Percentiles rank a stretch among this genome's conserved stretches.
Evolutionary conservation across 73 alveolate genomes (phyloP).

Genomic region (Paramecium primaurelia): DNA sequence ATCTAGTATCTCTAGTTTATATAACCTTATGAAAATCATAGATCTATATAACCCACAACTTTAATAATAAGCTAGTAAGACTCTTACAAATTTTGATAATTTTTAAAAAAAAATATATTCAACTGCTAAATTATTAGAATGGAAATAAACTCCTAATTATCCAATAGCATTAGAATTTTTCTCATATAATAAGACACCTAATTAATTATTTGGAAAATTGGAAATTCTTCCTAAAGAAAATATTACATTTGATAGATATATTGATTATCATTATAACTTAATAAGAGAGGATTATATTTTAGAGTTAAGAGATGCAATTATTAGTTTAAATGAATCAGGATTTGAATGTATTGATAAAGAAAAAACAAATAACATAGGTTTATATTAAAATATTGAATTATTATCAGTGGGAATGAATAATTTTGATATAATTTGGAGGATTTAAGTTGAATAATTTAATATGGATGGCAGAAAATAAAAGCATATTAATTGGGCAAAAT

Average conservation of each 20-base stretch:
- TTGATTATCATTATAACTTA: background rate
- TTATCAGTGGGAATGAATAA: background rate
- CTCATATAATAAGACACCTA: background rate
- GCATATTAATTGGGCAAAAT: background rate
- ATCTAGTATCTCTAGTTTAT: background rate
- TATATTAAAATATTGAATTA: background rate
- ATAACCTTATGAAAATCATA: background rate
- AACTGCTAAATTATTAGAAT: background rate
- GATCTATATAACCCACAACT: background rate
- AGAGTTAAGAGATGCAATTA: background rate
- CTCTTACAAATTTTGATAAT: background rate
- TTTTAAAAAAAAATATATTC: background rate
- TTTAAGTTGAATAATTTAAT: background rate
- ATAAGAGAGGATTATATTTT: background rate
- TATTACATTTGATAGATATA: background rate
- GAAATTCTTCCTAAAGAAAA: background rate
- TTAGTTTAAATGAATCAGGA: background rate
- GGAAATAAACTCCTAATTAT: background rate
- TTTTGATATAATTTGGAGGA: background rate
- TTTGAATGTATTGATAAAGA: background rate
- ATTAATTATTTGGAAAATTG: background rate
- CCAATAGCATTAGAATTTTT: background rate
- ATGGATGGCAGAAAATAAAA: background rate
- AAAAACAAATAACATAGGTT: background rate
- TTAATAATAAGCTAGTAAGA: background rate